Percentiles rank a stretch among this genome's conserved stretches.
Evolutionary conservation across 371 early-diverging fungal genomes (phyloP).

Genomic region (Dentiscutata heterogama): DNA sequence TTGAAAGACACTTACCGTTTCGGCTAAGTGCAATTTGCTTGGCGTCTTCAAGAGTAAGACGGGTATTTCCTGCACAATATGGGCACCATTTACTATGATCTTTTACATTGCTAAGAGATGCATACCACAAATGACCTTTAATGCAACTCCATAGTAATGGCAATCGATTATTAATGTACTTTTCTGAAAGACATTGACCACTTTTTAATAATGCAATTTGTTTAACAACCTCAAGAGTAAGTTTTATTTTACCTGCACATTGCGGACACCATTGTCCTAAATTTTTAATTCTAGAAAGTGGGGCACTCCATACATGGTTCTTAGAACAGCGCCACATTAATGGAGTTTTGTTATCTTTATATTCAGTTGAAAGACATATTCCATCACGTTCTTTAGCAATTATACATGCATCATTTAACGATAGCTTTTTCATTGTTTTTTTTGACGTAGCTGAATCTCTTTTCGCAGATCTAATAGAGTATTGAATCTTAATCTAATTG

Average conservation of each 20-base stretch:
- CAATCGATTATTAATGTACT: background rate
- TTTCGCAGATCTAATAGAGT: constrained; percentile 35
- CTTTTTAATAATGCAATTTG: background rate
- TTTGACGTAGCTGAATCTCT: constrained; percentile 27
- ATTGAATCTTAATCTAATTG: constrained; percentile 38
- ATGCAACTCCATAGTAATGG: background rate
- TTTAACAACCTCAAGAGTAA: constrained; percentile 15
- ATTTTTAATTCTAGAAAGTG: constrained; percentile 11
- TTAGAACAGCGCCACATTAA: constrained; percentile 18
- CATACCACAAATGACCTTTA: background rate
- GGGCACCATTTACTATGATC: background rate
- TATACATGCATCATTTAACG: constrained; percentile 36
- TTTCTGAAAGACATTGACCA: background rate
- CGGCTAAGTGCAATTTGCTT: background rate
- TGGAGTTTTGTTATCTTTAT: constrained; percentile 18
- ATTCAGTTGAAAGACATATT: background rate
- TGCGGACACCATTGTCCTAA: background rate
- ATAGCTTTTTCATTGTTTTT: constrained; percentile 35
- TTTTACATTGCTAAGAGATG: background rate
- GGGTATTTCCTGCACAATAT: constrained; percentile 26
- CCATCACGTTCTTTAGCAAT: constrained; percentile 36
- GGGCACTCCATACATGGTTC: constrained; percentile 19
- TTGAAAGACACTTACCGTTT: constrained; percentile 41
- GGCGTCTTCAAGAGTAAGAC: background rate
- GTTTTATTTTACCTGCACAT: background rate